Percentiles rank a stretch among this genome's conserved stretches.
These are phyloP conservation scores for Aureobasidium mangrovei DNA, from an alignment of 2,329 filamentous ascomycete genomes.

Conservation along the genomic window DNA sequence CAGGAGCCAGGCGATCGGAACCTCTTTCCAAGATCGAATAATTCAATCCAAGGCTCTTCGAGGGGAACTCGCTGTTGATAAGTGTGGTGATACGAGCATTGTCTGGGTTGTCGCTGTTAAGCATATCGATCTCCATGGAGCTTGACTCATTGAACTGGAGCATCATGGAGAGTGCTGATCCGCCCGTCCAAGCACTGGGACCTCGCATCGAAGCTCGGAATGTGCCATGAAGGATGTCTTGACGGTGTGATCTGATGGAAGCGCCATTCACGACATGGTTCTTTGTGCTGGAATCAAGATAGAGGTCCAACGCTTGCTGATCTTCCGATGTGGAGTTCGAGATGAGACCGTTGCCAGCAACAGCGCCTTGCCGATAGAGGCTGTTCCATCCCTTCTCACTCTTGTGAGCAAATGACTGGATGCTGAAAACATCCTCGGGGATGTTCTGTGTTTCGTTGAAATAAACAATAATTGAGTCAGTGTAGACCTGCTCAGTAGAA, in stretches of 20 bases:
- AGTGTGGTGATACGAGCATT: constrained; percentile 34
- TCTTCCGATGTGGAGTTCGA: constrained; percentile 17
- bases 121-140: constrained; percentile 35
- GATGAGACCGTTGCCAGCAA: constrained; percentile 32
- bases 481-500: constrained; percentile 33
- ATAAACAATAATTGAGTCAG: constrained; percentile 41
- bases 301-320: background rate
- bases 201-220: constrained; percentile 35
- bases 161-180: constrained; percentile 39
- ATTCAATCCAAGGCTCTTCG: constrained; percentile 31
- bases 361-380: constrained; percentile 36
- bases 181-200: constrained; percentile 18
- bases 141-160: constrained; percentile 39
- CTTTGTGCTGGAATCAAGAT: constrained; percentile 6
- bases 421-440: constrained; percentile 27
- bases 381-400: constrained; percentile 42
- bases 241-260: constrained; percentile 33
- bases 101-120: constrained; percentile 34
- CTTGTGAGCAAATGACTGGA: constrained; percentile 34
- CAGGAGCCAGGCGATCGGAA: constrained; percentile 21
- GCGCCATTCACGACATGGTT: constrained; percentile 37
- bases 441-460: constrained; percentile 40
- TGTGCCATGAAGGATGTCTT: constrained; percentile 41
- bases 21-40: constrained; percentile 25
- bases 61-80: constrained; percentile 32